Evolutionary conservation across 2,329 filamentous ascomycete species (phyloP).

Genomic region (Penicillium janthinellum): DNA sequence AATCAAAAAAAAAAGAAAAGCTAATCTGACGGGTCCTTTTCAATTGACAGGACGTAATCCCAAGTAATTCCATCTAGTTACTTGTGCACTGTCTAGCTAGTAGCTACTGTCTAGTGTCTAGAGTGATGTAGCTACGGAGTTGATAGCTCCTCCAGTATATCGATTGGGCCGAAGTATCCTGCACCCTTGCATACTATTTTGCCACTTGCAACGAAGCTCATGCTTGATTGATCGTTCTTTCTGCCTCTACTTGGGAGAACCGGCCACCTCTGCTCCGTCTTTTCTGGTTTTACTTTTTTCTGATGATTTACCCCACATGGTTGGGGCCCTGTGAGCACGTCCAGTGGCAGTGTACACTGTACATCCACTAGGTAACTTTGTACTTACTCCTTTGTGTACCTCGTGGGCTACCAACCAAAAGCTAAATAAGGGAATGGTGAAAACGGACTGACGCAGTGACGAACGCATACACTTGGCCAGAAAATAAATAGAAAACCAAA

Average conservation of each 20-base stretch:
- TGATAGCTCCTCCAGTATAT: neutral
- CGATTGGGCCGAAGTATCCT: neutral
- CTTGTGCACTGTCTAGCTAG: no score
- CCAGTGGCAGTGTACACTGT: no score
- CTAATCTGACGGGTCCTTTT: neutral
- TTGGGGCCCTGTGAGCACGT: no score
- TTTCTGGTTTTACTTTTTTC: neutral
- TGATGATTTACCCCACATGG: neutral
- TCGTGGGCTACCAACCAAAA: neutral
- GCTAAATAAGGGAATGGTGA: no score
- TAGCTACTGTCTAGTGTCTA: neutral
- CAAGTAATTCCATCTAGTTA: neutral
- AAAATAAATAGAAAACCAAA: neutral
- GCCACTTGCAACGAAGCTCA: neutral
- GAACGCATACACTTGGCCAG: neutral
- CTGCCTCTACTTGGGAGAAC: neutral
- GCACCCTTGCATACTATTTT: neutral
- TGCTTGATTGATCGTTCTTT: neutral
- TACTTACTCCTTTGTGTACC: neutral
- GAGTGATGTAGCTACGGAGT: neutral
- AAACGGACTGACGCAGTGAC: neutral
- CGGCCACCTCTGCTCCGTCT: slow-evolving; percentile 10
- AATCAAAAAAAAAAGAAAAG: neutral
- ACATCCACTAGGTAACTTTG: no score
- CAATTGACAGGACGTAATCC: neutral